Conservation (phyloP, 2,329 filamentous ascomycete genomes). For the Aspergillus luchuensis region DNA sequence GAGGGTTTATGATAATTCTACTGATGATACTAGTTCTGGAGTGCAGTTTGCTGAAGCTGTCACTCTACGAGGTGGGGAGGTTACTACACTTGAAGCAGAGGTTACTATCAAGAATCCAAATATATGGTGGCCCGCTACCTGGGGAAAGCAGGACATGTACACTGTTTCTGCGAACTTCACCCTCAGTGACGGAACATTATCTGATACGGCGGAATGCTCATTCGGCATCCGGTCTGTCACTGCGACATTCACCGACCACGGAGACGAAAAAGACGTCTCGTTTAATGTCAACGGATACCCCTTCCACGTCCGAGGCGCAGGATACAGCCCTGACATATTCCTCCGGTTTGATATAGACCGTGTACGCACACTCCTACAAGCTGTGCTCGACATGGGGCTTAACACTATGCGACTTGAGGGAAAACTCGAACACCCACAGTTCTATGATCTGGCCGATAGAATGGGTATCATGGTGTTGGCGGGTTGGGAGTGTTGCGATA, state of each 20-base stretch:
- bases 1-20: no score
- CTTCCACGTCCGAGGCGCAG: conserved; percentile 63
- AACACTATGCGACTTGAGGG: conserved; percentile 67
- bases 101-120: conserved; percentile 47
- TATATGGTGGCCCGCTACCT: conserved; percentile 65
- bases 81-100: conserved; percentile 43
- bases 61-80: conserved; percentile 42
- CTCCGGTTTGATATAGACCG: conserved; percentile 57
- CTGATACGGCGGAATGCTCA: conserved; percentile 38
- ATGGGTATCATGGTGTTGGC: conserved; percentile 64
- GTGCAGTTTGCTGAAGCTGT: conserved; percentile 36
- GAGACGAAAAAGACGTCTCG: conserved; percentile 53
- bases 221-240: conserved; percentile 61
- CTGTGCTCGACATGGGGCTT: conserved; percentile 62
- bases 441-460: conserved; percentile 62
- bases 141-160: conserved; percentile 61
- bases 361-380: conserved; percentile 53
- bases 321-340: conserved; percentile 65
- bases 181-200: conserved; percentile 21
- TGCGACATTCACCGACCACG: conserved; percentile 48
- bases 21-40: no score
- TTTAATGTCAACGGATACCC: conserved; percentile 60
- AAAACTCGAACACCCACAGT: conserved; percentile 63
- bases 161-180: conserved; percentile 34
- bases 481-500: conserved; percentile 69